Base-by-base conservation (phyloP, 148 eudicot species). In the Pouteria glomerata region DNA sequence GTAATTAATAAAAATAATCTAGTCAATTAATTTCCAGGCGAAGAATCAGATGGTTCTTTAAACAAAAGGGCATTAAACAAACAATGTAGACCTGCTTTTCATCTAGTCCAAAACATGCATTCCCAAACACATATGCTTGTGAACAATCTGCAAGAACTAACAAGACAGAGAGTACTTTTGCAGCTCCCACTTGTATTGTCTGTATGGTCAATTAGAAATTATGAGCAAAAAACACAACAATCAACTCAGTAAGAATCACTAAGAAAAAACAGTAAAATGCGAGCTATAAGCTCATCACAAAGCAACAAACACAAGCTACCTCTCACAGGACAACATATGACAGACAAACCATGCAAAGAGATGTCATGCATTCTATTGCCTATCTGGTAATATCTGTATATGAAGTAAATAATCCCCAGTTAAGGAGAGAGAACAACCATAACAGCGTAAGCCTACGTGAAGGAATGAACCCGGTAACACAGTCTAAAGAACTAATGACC, bases 111-210 rank as follows among this genome's bases (percentile, higher is more conserved):
- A 96, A 80, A 73, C 81, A 84, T 71, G 88, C 82, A 80, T 79
- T 87, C 51, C 82, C 87, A 74, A 73, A 69, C 47, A 80, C 31
- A 79, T 59, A 84, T 56, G 82, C 78, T 57, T 84, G 84, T 45
- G 81, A 74, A 73, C 65, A 74, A 80, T 91, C 96, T 31, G 88
- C 82, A 57, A 80, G 68, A 51, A 45, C 72, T 81, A 88, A 90
- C 50, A 96, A 76, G 63, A 70, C 73, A 48, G 89, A 84, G 59
- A 96, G 80, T 82, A 90, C 82, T 79, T 80, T 81, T 44, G 89
- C 84, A 70, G 97, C 92, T 64, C 88, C 83, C 26, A 77, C 77
- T 83, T 92, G 97, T 76, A 96, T 82, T 69, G 77, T 86, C 99
- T 95, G 92, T 77, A 84, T 13, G 61, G 29, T 57, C 42, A 58